Conservation (phyloP, 2,329 filamentous ascomycete species). For the Thielaviopsis populi region DNA sequence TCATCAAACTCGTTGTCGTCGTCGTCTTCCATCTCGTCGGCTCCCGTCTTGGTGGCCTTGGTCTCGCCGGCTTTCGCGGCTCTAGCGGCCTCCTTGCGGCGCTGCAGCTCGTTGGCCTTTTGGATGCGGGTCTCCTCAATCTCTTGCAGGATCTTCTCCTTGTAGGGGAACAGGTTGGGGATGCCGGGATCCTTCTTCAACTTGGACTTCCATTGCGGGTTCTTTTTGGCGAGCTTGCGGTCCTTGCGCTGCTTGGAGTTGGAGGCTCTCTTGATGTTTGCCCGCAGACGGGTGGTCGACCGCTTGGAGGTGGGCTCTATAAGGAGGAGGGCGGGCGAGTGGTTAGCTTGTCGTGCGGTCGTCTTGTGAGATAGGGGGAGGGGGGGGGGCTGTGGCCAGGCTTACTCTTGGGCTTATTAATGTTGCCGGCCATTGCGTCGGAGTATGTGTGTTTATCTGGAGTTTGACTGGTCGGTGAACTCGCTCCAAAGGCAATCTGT, state of each 20-base stretch:
- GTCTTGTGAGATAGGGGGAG: background rate
- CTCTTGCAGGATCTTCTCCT: conserved; percentile 85
- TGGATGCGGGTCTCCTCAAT: conserved; percentile 75
- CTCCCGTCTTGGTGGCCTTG: conserved; percentile 43
- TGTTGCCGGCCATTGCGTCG: conserved; percentile 35
- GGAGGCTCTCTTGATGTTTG: conserved; percentile 92
- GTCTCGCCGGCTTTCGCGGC: conserved; percentile 42
- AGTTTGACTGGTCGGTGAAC: background rate
- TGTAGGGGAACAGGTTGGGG: conserved; percentile 93
- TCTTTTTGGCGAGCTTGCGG: conserved; percentile 83
- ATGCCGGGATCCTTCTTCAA: conserved; percentile 97
- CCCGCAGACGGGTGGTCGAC: conserved; percentile 69
- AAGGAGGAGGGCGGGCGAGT: background rate
- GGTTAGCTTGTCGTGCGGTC: background rate
- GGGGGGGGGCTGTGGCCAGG: conserved; percentile 6
- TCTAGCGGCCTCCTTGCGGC: conserved; percentile 56
- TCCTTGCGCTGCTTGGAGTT: conserved; percentile 81
- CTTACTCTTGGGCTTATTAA: conserved; percentile 41
- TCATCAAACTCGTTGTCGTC: conserved; percentile 37
- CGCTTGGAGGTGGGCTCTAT: conserved; percentile 92
- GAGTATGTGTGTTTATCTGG: background rate
- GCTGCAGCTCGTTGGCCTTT: conserved; percentile 66
- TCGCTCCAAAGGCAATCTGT: background rate
- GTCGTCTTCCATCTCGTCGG: conserved; percentile 32
- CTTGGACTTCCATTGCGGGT: conserved; percentile 89